These are phyloP conservation scores for Meyerozyma carpophila DNA, from an alignment of 1,139 yeast genomes.

Conservation along the genomic window DNA sequence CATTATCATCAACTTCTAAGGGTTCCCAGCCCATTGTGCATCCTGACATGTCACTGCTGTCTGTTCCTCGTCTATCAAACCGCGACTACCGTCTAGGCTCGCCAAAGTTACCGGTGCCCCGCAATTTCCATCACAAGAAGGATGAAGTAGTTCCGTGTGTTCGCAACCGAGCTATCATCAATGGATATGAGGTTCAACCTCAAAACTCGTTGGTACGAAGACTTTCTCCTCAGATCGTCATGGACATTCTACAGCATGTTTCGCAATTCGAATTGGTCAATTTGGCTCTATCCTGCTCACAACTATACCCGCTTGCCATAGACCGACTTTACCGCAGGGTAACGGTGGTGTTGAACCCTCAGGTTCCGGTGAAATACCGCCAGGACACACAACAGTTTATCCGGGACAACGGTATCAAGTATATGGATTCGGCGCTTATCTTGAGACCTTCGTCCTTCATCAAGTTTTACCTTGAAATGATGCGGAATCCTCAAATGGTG, in stretches of 20 bases:
- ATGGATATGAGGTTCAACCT: conserved; percentile 4
- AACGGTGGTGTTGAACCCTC: conserved; percentile 27
- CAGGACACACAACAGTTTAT: conserved; percentile 15
- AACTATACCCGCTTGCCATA: conserved; percentile 19
- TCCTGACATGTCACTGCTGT: not conserved
- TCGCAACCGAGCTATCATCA: not conserved
- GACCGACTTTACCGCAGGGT: conserved; percentile 26
- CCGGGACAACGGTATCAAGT: conserved; percentile 24
- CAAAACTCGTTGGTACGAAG: conserved; percentile 5
- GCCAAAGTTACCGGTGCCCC: not conserved
- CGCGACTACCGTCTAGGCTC: not conserved
- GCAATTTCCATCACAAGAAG: not conserved
- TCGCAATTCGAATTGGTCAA: conserved; percentile 29
- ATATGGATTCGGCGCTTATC: conserved; percentile 30
- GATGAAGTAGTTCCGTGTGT: not conserved
- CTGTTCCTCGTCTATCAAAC: not conserved
- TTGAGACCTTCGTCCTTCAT: not conserved
- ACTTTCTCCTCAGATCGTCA: conserved; percentile 13
- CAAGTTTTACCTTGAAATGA: conserved; percentile 11
- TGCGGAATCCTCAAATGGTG: conserved; percentile 17
- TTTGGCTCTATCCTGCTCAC: conserved; percentile 20
- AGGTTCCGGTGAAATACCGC: conserved; percentile 21
- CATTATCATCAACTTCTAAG: no score
- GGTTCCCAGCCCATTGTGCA: not conserved
- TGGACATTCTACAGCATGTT: conserved; percentile 16